Evolutionary conservation across 2,329 filamentous ascomycete genomes (phyloP), one percentile per base, ranked within the genome.

Genomic region (Neurospora crassa): DNA sequence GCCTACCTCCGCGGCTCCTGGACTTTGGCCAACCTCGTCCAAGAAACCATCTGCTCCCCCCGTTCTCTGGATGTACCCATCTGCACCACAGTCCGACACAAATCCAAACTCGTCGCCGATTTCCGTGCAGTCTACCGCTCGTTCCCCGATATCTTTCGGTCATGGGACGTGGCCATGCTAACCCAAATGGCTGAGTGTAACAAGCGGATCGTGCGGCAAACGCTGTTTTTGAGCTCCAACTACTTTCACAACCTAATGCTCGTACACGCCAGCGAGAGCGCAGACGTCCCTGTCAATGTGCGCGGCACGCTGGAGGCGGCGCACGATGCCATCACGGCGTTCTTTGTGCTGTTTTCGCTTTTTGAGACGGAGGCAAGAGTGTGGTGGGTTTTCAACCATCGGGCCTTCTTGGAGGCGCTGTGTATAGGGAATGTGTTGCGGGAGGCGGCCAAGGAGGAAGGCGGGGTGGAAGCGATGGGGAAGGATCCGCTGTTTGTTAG

Each of bases 381-480:
- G 0, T 94, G 92, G 92, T 95, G 92, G 92, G 91, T 93, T 0
- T 93, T 94, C 75, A 92, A 93, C 78, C 92, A 94, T 78, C 84
- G 92, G 1, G 92, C 92, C 0, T 94, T 94, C 77, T 84, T 94
- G 69, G 92, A 94, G 82, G 90, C 90, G 41, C 79, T 90, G 77
- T 92, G 88, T 80, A 92, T 91, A 68, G 87, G 88, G 29, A 86
- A 85, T 73, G 84, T 90, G 18, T 18, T 40, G 34, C 18, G 40
- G 68, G 53, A 63, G 24, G 16, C 24, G 53, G 53, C 24, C 3
- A 34, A 63, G 53, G 53, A 63, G 53, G 53, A 34, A 8, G 53
- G 80, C 0, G 84, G 83, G 2, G 79, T 79, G 43, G 87, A 88
- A 41, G 76, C 82, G 34, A 76, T 86, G 67, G 77, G 76, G 7